Evolutionary conservation across 116 monocot species (phyloP), one percentile per base, ranked within the genome.

Genomic region (Thalassia testudinum): DNA sequence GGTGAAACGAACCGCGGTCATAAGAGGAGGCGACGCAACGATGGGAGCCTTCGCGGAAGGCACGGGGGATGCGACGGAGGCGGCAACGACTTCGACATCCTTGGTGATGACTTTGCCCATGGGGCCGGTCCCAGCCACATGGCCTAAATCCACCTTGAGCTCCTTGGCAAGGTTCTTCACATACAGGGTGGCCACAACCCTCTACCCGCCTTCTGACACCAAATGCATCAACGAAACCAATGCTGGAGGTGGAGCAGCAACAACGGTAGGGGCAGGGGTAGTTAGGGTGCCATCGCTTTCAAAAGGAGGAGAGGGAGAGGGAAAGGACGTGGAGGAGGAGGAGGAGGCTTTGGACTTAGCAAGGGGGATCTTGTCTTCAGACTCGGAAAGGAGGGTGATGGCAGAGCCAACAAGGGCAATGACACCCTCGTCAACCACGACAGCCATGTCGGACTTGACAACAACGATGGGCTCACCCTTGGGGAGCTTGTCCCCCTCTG

Each of bases 121-220:
- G 1, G 90, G 97, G 0, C 97, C 97, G 13, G 68, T 81, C n/a
- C 89, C 97, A 0, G 23, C 55, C 17, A 97, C 45, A 5, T 70
- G 59, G 14, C 42, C 56, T 18, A 97, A 56, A 10, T 97, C 85
- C 37, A 97, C 72, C 54, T 82, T 82, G 24, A 82, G 62, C 52
- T 97, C 97, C 72, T 77, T 97, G 40, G 97, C 89, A 6, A 89
- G 76, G 63, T 89, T 97, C 72, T 82, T 97, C 4, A 89, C 89
- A 27, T 77, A 97, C 0, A 85, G 97, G 17, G 82, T 75, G 21
- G 89, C 89, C 24, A 97, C 79, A 2, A 85, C 63, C 42, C 97
- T 52, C 55, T 26, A 47, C 42, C 77, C 85, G 17, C 78, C 70
- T 10, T 69, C 65, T 2, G 75, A 60, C 1, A 75, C 81, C 21